These are phyloP conservation scores for Trypanosomatidae sp. DNA, from an alignment of 208 protist species.

Conservation along the genomic window DNA sequence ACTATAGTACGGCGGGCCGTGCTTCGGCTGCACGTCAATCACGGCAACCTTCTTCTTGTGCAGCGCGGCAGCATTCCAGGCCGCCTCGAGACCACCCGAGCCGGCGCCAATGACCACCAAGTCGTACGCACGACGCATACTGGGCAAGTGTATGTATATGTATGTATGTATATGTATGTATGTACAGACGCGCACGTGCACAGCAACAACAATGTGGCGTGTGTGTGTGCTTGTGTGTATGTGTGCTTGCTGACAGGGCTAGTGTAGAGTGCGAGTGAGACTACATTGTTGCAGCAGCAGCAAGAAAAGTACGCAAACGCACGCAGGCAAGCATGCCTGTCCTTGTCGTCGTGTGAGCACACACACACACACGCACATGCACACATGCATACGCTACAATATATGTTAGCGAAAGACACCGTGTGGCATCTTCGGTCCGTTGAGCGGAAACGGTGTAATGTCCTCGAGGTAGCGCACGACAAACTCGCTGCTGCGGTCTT, in stretches of 20 bases:
- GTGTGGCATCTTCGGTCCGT: conserved; percentile 81
- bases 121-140: conserved; percentile 70
- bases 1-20: conserved; percentile 63
- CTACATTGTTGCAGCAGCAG: not conserved
- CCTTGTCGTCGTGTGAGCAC: not conserved
- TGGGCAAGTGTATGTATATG: conserved; percentile 1
- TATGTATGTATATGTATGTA: too few species aligned
- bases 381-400: not conserved
- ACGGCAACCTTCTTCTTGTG: conserved; percentile 83
- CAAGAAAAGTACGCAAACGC: not conserved
- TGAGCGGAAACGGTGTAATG: conserved; percentile 83
- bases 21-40: conserved; percentile 65
- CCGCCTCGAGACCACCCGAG: conserved; percentile 80
- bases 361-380: not conserved
- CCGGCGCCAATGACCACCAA: conserved; percentile 85
- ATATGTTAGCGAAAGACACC: conserved; percentile 54
- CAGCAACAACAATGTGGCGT: not conserved
- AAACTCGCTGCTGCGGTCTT: conserved; percentile 66
- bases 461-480: conserved; percentile 78
- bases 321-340: not conserved
- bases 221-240: not conserved
- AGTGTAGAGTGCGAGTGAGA: not conserved
- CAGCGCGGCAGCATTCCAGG: conserved; percentile 65
- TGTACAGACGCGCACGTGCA: too few species aligned
- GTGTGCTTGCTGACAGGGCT: not conserved